A percentile compares a stretch with the other conserved stretches of the same genome.
phyloP scores from a whole-genome alignment of 208 protist genomes.

The Tetramitus jugosus region DNA sequence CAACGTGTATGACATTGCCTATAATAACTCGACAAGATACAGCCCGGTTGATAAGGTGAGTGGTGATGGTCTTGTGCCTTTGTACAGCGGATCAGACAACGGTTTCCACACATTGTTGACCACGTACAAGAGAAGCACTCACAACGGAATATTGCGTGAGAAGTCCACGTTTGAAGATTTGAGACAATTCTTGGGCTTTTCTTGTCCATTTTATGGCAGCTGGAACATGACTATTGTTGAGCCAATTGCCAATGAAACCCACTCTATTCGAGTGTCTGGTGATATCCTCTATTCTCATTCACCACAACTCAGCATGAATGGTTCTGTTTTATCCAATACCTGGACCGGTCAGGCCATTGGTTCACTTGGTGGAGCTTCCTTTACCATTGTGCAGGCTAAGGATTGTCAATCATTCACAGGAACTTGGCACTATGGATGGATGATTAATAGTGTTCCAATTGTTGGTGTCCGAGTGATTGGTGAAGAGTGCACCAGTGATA shows the following conservation, averaged over 20 bases:
- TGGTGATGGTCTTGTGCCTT: neutral
- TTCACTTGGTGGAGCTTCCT: neutral
- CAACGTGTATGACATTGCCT: too few relatives aligned
- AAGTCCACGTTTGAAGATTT: neutral
- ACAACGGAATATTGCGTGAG: neutral
- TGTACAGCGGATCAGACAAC: neutral
- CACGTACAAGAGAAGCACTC: neutral
- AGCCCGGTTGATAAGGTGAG: too few relatives aligned
- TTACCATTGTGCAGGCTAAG: neutral
- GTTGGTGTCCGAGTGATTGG: neutral
- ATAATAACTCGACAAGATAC: too few relatives aligned
- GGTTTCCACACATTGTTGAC: too few relatives aligned
- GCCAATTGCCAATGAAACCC: too few relatives aligned
- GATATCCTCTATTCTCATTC: neutral
- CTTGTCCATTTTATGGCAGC: neutral
- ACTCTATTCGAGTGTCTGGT: neutral
- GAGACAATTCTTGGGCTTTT: neutral
- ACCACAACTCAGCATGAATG: neutral
- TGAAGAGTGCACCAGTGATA: neutral
- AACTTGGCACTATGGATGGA: neutral
- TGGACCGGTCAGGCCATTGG: neutral
- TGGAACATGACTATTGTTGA: neutral
- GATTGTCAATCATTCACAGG: neutral
- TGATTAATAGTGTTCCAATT: neutral
- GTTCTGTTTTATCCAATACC: neutral